phyloP scores from a whole-genome alignment of 2,329 filamentous ascomycete genomes.

The Apiospora phragmitis region DNA sequence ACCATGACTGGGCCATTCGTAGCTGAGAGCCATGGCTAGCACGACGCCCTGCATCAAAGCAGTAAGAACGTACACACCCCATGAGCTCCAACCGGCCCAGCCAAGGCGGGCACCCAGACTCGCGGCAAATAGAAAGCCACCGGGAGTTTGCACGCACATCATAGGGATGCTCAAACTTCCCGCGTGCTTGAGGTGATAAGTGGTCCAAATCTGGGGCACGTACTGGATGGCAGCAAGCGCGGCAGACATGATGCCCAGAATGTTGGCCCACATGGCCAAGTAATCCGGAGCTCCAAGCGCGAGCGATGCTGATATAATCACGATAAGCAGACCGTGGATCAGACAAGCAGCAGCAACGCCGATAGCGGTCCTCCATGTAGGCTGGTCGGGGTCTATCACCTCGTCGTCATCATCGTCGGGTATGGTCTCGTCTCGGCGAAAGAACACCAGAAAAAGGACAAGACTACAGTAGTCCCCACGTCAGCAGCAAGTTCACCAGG shows the following conservation, averaged over 20 bases:
- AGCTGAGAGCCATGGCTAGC: constrained; percentile 78
- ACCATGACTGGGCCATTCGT: constrained; percentile 48
- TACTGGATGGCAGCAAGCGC: constrained; percentile 86
- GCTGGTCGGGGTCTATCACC: constrained; percentile 48
- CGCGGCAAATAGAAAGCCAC: constrained; percentile 84
- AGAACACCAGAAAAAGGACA: constrained; percentile 92
- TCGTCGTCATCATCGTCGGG: constrained; percentile 51
- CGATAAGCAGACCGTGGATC: constrained; percentile 70
- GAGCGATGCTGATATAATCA: constrained; percentile 70
- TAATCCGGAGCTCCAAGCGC: constrained; percentile 61
- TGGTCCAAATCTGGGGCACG: constrained; percentile 92
- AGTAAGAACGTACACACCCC: constrained; percentile 88
- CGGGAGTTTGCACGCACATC: constrained; percentile 98
- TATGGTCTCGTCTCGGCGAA: constrained; percentile 65
- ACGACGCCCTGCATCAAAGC: constrained; percentile 82
- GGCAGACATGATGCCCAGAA: constrained; percentile 78
- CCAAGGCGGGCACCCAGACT: constrained; percentile 82
- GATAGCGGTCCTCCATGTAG: constrained; percentile 77
- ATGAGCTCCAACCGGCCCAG: constrained; percentile 86
- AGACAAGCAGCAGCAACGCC: constrained; percentile 72
- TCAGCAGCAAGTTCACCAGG: constrained; percentile 22
- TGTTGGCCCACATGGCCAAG: constrained; percentile 79
- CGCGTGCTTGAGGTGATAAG: constrained; percentile 79
- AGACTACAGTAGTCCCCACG: constrained; percentile 56
- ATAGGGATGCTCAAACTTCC: constrained; percentile 93